phyloP scores from a whole-genome alignment of 129 eudicot genomes.

The Tanacetum coccineum region DNA sequence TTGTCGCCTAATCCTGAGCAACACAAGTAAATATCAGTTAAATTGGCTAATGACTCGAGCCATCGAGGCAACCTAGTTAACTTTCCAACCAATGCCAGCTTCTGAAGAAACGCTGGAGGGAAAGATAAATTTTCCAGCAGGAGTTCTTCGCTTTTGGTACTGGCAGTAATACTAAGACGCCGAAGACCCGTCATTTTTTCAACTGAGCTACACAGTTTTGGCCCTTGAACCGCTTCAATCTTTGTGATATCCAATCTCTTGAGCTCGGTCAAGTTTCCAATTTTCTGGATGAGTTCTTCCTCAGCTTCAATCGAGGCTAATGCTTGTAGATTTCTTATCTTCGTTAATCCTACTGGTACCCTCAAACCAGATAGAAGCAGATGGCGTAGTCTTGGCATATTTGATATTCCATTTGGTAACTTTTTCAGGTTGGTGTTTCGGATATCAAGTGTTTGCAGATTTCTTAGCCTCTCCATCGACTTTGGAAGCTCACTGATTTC shows the following conservation, averaged over 20 bases:
- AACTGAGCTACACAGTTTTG: slow-evolving; percentile 37
- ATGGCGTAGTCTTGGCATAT: slow-evolving; percentile 51
- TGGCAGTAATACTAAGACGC: slow-evolving; percentile 32
- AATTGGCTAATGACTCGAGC: slow-evolving; percentile 37
- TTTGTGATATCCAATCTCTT: slow-evolving; percentile 53
- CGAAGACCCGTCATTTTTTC: slow-evolving; percentile 45
- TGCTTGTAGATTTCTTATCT: slow-evolving; percentile 38
- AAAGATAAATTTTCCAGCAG: slow-evolving; percentile 30
- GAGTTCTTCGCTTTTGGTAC: slow-evolving; percentile 37
- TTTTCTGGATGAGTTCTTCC: slow-evolving; percentile 37
- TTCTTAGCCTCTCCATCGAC: slow-evolving; percentile 42
- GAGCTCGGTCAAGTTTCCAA: slow-evolving; percentile 42
- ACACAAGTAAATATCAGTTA: slow-evolving; percentile 47
- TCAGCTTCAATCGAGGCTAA: slow-evolving; percentile 47
- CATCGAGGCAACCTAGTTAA: slow-evolving; percentile 46
- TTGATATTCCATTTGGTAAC: slow-evolving; percentile 46
- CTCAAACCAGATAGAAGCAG: slow-evolving; percentile 40
- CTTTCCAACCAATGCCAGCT: slow-evolving; percentile 42
- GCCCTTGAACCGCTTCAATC: slow-evolving; percentile 31
- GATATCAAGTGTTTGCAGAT: slow-evolving; percentile 61
- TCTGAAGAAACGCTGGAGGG: slow-evolving; percentile 56
- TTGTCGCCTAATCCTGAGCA: slow-evolving; percentile 37
- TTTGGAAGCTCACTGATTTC: slow-evolving; percentile 43
- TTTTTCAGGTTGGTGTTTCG: slow-evolving; percentile 40
- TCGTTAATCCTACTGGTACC: slow-evolving; percentile 42